phyloP scores from a whole-genome alignment of 2,329 filamentous ascomycete genomes.

The Sphaceloma murrayae region DNA sequence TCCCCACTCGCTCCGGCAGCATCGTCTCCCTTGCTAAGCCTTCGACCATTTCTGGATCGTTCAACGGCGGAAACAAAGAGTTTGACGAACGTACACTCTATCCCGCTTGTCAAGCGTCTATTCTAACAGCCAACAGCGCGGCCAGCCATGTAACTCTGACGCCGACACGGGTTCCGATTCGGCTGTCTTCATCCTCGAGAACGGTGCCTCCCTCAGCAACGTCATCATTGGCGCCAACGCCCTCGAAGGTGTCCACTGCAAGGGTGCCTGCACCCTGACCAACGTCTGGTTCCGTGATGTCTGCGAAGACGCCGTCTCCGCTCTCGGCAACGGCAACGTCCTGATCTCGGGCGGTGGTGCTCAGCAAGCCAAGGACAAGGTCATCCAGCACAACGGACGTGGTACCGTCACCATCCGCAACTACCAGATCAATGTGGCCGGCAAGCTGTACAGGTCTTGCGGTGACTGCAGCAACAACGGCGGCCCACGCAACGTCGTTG shows the following conservation, averaged over 20 bases:
- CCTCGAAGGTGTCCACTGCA: constrained; percentile 44
- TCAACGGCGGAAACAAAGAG: constrained; percentile 42
- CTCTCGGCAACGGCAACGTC: constrained; percentile 21
- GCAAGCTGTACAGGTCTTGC: constrained; percentile 44
- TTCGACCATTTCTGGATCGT: constrained; percentile 22
- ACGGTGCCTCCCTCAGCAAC: constrained; percentile 43
- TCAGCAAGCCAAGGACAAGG: constrained; percentile 33
- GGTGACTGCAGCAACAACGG: constrained; percentile 40
- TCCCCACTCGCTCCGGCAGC: constrained; percentile 26
- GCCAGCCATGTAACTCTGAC: constrained; percentile 34
- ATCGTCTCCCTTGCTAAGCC: constrained; percentile 26
- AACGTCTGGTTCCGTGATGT: constrained; percentile 39
- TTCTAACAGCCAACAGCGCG: constrained; percentile 36
- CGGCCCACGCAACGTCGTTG: constrained; percentile 33
- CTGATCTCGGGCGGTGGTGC: constrained; percentile 32
- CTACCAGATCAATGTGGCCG: constrained; percentile 37
- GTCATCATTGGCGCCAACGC: constrained; percentile 46
- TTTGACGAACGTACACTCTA: constrained; percentile 35
- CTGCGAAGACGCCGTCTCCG: constrained; percentile 34
- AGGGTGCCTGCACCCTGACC: constrained; percentile 39
- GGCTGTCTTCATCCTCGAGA: constrained; percentile 45
- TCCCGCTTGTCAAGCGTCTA: constrained; percentile 27
- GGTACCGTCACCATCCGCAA: constrained; percentile 33
- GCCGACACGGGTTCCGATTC: constrained; percentile 36
- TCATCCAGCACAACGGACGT: constrained; percentile 36